Evolutionary conservation across 2,329 filamentous ascomycete species (phyloP).

Genomic region (Cercospora sp.): DNA sequence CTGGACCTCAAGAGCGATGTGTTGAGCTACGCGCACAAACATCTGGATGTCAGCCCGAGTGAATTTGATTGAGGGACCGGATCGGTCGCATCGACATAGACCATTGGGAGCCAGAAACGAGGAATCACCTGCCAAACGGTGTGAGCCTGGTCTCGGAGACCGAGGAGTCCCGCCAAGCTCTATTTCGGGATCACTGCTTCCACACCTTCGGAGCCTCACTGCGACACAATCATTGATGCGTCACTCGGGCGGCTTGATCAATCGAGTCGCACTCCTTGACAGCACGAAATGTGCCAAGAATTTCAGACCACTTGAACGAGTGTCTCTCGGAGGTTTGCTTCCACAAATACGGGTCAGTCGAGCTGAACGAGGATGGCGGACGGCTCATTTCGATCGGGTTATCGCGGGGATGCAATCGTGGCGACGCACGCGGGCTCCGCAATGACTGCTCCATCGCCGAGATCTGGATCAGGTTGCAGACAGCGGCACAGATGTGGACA

Average conservation of each 20-base stretch:
- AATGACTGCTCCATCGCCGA: neutral
- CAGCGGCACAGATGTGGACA: neutral
- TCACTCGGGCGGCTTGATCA: neutral
- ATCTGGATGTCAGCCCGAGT: constrained; percentile 25
- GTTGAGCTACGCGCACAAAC: constrained; percentile 32
- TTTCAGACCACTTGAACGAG: neutral
- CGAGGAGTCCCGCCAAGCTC: neutral
- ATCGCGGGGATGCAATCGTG: neutral
- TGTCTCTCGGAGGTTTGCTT: neutral
- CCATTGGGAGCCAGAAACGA: neutral
- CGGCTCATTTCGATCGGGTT: neutral
- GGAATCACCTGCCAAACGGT: neutral
- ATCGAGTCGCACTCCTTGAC: neutral
- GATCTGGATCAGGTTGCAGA: neutral
- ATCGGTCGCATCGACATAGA: neutral
- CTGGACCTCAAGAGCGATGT: constrained; percentile 36
- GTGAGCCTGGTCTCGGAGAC: neutral
- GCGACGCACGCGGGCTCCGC: neutral
- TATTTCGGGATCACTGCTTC: neutral
- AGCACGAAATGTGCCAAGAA: neutral
- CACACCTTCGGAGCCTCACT: neutral
- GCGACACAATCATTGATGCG: neutral
- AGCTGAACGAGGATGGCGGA: neutral
- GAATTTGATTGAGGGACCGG: constrained; percentile 23
- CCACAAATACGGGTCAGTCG: neutral